phyloP scores from a whole-genome alignment of 2,329 filamentous ascomycete genomes.

The Fusarium nygamai region DNA sequence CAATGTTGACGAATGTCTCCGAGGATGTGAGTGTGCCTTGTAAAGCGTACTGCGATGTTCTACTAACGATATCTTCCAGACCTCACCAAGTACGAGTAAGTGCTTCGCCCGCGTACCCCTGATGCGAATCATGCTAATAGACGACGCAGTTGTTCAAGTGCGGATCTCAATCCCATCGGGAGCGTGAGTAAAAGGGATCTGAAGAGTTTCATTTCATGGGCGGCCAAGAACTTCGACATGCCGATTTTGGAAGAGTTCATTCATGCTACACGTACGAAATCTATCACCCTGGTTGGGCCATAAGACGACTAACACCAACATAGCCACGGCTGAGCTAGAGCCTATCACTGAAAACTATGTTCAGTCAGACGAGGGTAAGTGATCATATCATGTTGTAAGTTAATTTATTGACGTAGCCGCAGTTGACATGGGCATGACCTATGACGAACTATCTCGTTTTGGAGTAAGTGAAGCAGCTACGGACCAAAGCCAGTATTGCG shows the following conservation, averaged over 20 bases:
- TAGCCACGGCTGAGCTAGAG: constrained; percentile 56
- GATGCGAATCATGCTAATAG: not conserved
- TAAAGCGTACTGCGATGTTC: not conserved
- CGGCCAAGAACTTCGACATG: constrained; percentile 63
- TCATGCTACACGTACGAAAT: constrained; percentile 59
- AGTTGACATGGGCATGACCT: constrained; percentile 56
- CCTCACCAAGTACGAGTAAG: constrained; percentile 38
- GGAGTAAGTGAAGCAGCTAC: constrained; percentile 34
- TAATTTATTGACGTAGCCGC: constrained; percentile 10
- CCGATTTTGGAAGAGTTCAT: constrained; percentile 72
- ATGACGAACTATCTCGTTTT: constrained; percentile 53
- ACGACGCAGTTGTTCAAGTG: not conserved
- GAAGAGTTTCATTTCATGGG: constrained; percentile 71
- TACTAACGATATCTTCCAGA: not conserved
- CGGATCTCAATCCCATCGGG: not conserved
- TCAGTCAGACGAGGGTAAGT: not conserved
- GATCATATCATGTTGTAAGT: not conserved
- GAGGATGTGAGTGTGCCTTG: constrained; percentile 7
- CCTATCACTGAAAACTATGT: constrained; percentile 50
- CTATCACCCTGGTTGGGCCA: not conserved
- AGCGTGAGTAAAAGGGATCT: constrained; percentile 63
- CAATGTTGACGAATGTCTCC: constrained; percentile 43
- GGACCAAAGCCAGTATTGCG: not conserved
- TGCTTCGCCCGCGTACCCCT: not conserved
- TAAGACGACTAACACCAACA: not conserved